phyloP scores from a whole-genome alignment of 169 alveolate genomes.

The Plasmodium reichenowi region DNA sequence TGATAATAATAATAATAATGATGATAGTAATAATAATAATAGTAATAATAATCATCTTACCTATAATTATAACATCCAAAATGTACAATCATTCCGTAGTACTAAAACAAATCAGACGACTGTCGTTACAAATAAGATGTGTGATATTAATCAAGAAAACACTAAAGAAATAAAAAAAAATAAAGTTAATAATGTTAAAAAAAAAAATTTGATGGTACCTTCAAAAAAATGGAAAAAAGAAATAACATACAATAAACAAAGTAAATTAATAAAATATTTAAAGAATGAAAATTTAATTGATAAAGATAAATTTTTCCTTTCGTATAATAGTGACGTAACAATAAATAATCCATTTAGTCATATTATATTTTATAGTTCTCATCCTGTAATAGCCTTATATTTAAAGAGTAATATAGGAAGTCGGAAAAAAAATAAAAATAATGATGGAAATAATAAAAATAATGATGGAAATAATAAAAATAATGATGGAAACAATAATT shows the following conservation, averaged over 20 bases:
- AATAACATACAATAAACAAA: not conserved
- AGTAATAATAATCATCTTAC: too few species aligned
- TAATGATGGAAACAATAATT: not conserved
- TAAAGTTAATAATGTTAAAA: too few species aligned
- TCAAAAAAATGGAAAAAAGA: too few species aligned
- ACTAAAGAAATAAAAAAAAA: too few species aligned
- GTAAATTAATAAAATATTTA: constrained; percentile 9
- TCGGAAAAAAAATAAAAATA: not conserved
- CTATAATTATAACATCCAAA: too few species aligned
- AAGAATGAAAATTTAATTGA: constrained; percentile 18
- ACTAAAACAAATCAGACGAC: too few species aligned
- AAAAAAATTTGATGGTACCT: too few species aligned
- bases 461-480: not conserved
- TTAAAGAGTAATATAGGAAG: not conserved
- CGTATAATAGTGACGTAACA: not conserved
- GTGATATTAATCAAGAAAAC: too few species aligned
- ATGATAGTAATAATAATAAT: too few species aligned
- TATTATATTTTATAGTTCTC: constrained; percentile 35
- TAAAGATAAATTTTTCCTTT: not conserved
- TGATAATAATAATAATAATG: too few species aligned
- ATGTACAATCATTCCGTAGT: too few species aligned
- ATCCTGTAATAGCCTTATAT: constrained; percentile 40
- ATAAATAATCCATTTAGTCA: constrained; percentile 23
- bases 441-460: not conserved
- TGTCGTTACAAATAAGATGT: too few species aligned